Percentiles rank a stretch among this genome's conserved stretches.
Evolutionary conservation across 2,329 filamentous ascomycete species (phyloP).

Genomic region (Cercospora sesami): DNA sequence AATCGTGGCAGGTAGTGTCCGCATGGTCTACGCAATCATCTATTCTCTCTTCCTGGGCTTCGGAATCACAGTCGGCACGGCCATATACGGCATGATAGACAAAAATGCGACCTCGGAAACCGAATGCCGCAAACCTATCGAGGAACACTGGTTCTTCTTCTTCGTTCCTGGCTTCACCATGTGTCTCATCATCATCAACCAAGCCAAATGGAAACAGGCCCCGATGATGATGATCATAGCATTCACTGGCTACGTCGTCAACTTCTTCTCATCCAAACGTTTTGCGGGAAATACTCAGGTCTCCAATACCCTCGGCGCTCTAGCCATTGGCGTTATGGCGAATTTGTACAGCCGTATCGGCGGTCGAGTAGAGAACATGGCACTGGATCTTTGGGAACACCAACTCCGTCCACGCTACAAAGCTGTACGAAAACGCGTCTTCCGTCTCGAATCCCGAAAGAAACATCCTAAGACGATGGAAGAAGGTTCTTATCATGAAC

Average conservation of each 20-base stretch:
- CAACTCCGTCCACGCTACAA: slow-evolving; percentile 46
- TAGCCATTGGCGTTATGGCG: slow-evolving; percentile 73
- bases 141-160: slow-evolving; percentile 61
- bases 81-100: slow-evolving; percentile 52
- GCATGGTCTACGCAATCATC: slow-evolving; percentile 56
- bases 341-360: slow-evolving; percentile 76
- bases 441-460: slow-evolving; percentile 31
- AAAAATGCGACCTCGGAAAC: slow-evolving; percentile 48
- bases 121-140: slow-evolving; percentile 49
- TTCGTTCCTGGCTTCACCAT: slow-evolving; percentile 74
- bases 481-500: slow-evolving; percentile 24
- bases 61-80: slow-evolving; percentile 54
- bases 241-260: slow-evolving; percentile 71
- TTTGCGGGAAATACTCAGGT: slow-evolving; percentile 72
- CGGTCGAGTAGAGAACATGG: slow-evolving; percentile 57
- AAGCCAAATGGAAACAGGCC: slow-evolving; percentile 75
- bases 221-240: slow-evolving; percentile 75
- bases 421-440: slow-evolving; percentile 30
- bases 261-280: slow-evolving; percentile 67
- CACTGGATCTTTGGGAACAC: slow-evolving; percentile 56
- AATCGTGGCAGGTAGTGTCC: slow-evolving; percentile 53
- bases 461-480: slow-evolving; percentile 34
- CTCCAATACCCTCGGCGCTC: slow-evolving; percentile 73
- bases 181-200: slow-evolving; percentile 75
- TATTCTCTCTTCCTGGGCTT: slow-evolving; percentile 55